Base-by-base conservation (phyloP, 164 flowering plant species). In the Malania oleifera region DNA sequence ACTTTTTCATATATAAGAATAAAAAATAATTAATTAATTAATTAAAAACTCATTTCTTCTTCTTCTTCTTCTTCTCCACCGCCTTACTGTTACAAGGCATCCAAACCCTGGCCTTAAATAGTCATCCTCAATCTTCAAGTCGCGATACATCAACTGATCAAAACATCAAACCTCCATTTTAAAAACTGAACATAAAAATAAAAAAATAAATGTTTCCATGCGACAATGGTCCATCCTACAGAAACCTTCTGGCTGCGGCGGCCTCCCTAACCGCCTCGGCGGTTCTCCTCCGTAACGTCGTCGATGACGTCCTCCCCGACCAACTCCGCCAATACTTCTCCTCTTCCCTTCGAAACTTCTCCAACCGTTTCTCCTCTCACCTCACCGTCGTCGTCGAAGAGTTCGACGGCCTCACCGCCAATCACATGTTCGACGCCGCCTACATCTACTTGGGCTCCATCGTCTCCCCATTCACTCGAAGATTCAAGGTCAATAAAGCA, bases 201-300 rank as follows among this genome's bases (percentile, higher is more conserved):
- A n/a, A n/a, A n/a, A n/a, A n/a, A n/a, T n/a, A n/a, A n/a, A n/a
- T n/a, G n/a, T n/a, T n/a, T n/a, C n/a, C n/a, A n/a, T n/a, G n/a
- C n/a, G n/a, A n/a, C n/a, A n/a, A n/a, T n/a, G n/a, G n/a, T n/a
- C n/a, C n/a, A n/a, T n/a, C n/a, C n/a, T n/a, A 20, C 76, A 9
- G 64, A 64, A 64, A 26, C 69, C 24, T 77, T 2, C 18, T 81
- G 28, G 66, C 85, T 1, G 57, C 75, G 6, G 75, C 71, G 0
- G 83, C 85, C 27, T 71, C 90, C 10, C 35, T 78, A 39, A 59
- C 82, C 27, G 80, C 82, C 39, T 63, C 86, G 0, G 69, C 70
- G 13, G 61, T 81, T 54, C 70, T 86, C 38, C 19, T 77, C 45
- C 73, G 79, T 19, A 49, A 80, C 45, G 58, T 78, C 7, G 55